Evolutionary conservation across 306 rosid genomes (phyloP).

Genomic region (Citrullus mucosospermus): DNA sequence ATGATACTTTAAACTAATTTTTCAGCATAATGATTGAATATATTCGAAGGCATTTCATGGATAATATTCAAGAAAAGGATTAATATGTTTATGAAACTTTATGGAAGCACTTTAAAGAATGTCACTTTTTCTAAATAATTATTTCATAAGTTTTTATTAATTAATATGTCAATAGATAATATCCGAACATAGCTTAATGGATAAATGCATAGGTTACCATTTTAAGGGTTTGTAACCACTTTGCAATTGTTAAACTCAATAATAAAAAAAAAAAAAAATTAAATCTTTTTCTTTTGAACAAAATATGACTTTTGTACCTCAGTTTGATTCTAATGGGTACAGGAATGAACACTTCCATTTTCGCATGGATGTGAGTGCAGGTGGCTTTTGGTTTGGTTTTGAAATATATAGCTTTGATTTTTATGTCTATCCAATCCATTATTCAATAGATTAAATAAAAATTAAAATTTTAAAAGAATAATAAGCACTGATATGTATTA

Average conservation of each 20-base stretch:
- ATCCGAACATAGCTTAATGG: too few species aligned
- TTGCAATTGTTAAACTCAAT: too few species aligned
- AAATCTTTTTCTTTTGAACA: neutral
- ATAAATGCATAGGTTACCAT: too few species aligned
- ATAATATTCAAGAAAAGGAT: neutral
- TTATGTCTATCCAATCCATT: neutral
- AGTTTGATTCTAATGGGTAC: neutral
- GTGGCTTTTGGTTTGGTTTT: too few species aligned
- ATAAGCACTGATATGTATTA: too few species aligned
- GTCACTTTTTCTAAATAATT: neutral
- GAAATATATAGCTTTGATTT: neutral
- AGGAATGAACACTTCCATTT: neutral
- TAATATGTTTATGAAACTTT: neutral
- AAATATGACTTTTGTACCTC: neutral
- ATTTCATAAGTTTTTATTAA: neutral
- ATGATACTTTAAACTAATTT: neutral
- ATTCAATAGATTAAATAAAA: too few species aligned
- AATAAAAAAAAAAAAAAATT: too few species aligned
- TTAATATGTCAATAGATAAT: too few species aligned
- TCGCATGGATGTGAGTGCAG: too few species aligned
- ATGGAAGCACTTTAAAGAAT: neutral
- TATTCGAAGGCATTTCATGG: neutral
- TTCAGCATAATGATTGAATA: too few species aligned
- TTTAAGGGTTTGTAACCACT: too few species aligned
- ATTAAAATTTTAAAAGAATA: too few species aligned